Evolutionary conservation across 169 alveolate species (phyloP).

Genomic region (Eimeria sp.): DNA sequence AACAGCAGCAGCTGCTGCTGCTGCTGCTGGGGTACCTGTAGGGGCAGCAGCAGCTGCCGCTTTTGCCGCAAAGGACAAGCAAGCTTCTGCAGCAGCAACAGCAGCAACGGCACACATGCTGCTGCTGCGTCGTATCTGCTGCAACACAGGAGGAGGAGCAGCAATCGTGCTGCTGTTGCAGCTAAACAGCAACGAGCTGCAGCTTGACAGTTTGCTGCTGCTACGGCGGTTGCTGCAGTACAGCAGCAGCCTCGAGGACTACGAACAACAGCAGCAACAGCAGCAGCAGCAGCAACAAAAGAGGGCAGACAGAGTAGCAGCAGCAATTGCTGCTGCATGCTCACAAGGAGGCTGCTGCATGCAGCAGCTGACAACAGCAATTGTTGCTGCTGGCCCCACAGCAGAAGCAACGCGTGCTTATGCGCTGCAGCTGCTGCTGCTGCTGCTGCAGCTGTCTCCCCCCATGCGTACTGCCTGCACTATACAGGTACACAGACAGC

Average conservation of each 20-base stretch:
- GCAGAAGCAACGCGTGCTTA: conserved; percentile 18
- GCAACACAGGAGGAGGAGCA: conserved; percentile 9
- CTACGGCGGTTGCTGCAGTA: conserved; percentile 43
- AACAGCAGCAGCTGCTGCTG: conserved; percentile 42
- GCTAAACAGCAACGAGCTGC: conserved; percentile 25
- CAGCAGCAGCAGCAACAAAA: conserved; percentile 2
- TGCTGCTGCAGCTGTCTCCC: conserved; percentile 60
- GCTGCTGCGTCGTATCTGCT: conserved; percentile 59
- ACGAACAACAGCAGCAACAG: conserved; percentile 51
- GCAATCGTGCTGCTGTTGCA: conserved; percentile 41
- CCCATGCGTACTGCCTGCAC: conserved; percentile 59
- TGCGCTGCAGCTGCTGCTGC: conserved; percentile 63
- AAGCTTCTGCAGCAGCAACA: conserved; percentile 57
- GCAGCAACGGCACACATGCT: conserved; percentile 47
- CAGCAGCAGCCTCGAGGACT: conserved; percentile 16
- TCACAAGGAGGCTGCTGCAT: conserved; percentile 40
- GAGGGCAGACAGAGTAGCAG: conserved; percentile 14
- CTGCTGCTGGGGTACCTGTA: conserved; percentile 22
- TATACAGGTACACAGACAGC: neutral
- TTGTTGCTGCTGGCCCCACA: conserved; percentile 5
- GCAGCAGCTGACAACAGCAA: conserved; percentile 65
- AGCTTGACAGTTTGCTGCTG: conserved; percentile 52
- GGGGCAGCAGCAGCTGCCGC: conserved; percentile 54
- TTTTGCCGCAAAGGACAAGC: neutral
- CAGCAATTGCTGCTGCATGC: conserved; percentile 46